These are phyloP conservation scores for Leccinum olivaceoglutinosum DNA, from an alignment of 1,284 basidiomycete species.

Conservation along the genomic window DNA sequence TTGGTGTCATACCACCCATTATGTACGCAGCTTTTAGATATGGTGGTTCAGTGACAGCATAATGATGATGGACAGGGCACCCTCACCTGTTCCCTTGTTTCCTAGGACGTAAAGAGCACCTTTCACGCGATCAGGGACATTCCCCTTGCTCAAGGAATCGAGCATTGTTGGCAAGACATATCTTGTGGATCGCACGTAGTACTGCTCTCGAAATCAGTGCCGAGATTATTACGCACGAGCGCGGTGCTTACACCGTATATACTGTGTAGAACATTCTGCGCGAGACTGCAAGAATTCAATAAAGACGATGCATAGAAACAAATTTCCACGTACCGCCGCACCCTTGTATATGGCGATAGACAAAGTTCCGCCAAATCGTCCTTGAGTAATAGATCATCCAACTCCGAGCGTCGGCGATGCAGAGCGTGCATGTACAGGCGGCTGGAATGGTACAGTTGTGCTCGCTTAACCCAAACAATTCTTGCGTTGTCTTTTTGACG, in stretches of 20 bases:
- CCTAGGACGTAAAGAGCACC: slow-evolving; percentile 87
- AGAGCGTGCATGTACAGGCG: slow-evolving; percentile 75
- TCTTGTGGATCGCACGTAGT: slow-evolving; percentile 79
- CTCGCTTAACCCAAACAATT: slow-evolving; percentile 74
- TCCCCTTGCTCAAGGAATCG: slow-evolving; percentile 67
- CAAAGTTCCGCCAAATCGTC: slow-evolving; percentile 79
- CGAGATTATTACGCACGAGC: slow-evolving; percentile 5
- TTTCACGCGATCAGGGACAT: slow-evolving; percentile 92
- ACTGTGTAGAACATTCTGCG: slow-evolving; percentile 67
- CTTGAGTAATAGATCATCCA: slow-evolving; percentile 75
- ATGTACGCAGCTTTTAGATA: slow-evolving; percentile 50
- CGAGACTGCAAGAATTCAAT: slow-evolving; percentile 44
- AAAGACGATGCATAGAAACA: background rate
- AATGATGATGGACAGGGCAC: slow-evolving; percentile 1
- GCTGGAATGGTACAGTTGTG: slow-evolving; percentile 70
- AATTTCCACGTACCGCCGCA: slow-evolving; percentile 52
- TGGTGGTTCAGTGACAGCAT: slow-evolving; percentile 5
- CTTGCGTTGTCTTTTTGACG: slow-evolving; percentile 75
- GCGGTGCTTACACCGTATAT: slow-evolving; percentile 52
- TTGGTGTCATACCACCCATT: slow-evolving; percentile 44
- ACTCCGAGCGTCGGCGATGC: slow-evolving; percentile 74
- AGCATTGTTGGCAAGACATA: slow-evolving; percentile 65
- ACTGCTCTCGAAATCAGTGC: slow-evolving; percentile 34
- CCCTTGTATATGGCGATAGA: slow-evolving; percentile 79
- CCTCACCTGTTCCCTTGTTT: slow-evolving; percentile 65